Evolutionary conservation across 768 basidiomycete genomes (phyloP).

Genomic region (Boletus patriciae): DNA sequence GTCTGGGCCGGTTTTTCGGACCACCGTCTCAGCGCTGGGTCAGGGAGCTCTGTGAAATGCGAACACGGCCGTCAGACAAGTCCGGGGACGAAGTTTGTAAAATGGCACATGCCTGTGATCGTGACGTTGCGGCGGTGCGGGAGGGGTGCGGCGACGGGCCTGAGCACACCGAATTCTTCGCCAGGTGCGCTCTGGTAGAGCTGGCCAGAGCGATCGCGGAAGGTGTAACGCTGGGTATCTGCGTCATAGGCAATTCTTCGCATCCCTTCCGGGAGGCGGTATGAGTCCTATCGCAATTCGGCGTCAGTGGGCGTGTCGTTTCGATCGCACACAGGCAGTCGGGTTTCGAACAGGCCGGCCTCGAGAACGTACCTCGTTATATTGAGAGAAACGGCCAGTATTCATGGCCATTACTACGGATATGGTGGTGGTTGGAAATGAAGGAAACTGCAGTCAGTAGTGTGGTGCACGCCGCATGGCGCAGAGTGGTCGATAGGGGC

Average conservation of each 20-base stretch:
- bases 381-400: constrained; percentile 23
- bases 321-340: not conserved
- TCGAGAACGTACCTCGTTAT: constrained; percentile 22
- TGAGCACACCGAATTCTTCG: constrained; percentile 45
- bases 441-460: not conserved
- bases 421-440: constrained; percentile 15
- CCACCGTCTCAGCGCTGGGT: constrained; percentile 28
- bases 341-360: not conserved
- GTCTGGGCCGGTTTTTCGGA: constrained; percentile 33
- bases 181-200: constrained; percentile 47
- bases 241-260: constrained; percentile 54
- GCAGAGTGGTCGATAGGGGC: not conserved
- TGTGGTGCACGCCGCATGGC: not conserved
- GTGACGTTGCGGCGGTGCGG: constrained; percentile 29
- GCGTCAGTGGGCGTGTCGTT: not conserved
- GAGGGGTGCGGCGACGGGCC: constrained; percentile 31
- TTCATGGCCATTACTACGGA: not conserved
- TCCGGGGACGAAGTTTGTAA: not conserved
- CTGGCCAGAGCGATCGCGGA: constrained; percentile 44
- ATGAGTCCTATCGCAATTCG: constrained; percentile 33
- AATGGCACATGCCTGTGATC: constrained; percentile 17
- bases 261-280: constrained; percentile 43
- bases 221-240: constrained; percentile 51
- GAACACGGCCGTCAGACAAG: not conserved
- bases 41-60: constrained; percentile 20